Base-by-base conservation (phyloP, 2,329 filamentous ascomycete species). In the Clonostachys rhizophaga region DNA sequence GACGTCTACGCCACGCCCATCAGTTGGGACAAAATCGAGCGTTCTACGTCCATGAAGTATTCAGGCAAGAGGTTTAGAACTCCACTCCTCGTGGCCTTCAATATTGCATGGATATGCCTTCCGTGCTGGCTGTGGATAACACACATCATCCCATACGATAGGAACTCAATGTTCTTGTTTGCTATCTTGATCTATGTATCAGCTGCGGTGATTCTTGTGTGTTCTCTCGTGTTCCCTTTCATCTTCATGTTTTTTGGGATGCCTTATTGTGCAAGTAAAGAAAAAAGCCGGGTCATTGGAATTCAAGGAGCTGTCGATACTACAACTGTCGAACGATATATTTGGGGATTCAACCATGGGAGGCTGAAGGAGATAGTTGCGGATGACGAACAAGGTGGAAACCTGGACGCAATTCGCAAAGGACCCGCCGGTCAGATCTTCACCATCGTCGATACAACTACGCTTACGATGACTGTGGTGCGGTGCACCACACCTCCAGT, bases 401-500 rank as follows among this genome's bases (percentile, higher is more conserved):
- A 16, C 13, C 20, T 39, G 7, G 37, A 12, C 11, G 13, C 39
- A 14, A 17, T 18, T 13, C 12, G 34, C 11, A n/a, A 14, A 33
- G 35, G n/a, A 4, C 20, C 41, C 17, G 6, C 35, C 8, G 33
- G 17, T 3, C 47, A 24, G 34, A n/a, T 20, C 2, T 66, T 69
- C 52, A 71, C 68, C 0, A 55, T 71, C 3, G 59, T 71, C 16
- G 66, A 71, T 48, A 68, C 64, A 14, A 59, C 60, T 39, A 69
- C 59, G n/a, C 66, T 74, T 63, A 72, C 68, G 5, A 67, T 66
- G 4, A 71, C 65, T 0, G 53, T 70, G 7, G 71, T 74, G 50
- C 49, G 44, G 2, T 18, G 47, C 9, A n/a, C 30, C 9, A 30
- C 34, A 4, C 58, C 55, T 3, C 72, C 73, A 0, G 59, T 67